phyloP scores from a whole-genome alignment of 352 stramenopile genomes.

The Phytophthora pistaciae region DNA sequence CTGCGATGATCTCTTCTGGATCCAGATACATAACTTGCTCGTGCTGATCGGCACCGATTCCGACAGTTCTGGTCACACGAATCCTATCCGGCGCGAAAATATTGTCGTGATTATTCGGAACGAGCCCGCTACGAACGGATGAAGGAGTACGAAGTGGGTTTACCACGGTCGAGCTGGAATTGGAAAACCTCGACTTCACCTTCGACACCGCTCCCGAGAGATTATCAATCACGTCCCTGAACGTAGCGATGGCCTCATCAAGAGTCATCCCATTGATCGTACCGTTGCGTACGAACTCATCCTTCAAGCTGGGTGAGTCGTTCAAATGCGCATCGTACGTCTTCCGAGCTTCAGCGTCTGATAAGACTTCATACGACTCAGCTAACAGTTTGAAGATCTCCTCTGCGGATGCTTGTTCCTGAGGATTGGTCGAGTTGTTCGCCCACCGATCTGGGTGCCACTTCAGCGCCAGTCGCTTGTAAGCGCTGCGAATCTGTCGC shows the following conservation, averaged over 20 bases:
- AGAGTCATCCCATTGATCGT: conserved; percentile 87
- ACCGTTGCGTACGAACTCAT: conserved; percentile 82
- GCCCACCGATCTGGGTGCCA: conserved; percentile 90
- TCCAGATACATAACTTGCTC: conserved; percentile 84
- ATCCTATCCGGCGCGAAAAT: conserved; percentile 79
- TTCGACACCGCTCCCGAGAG: conserved; percentile 63
- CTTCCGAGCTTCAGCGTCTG: conserved; percentile 64
- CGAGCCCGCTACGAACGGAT: conserved; percentile 48
- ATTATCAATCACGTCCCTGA: conserved; percentile 80
- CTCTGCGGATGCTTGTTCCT: conserved; percentile 76
- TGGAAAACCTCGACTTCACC: conserved; percentile 70
- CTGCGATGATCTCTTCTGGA: conserved; percentile 75
- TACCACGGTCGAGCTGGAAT: conserved; percentile 75
- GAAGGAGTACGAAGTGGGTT: conserved; percentile 51
- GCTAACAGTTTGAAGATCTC: conserved; percentile 87
- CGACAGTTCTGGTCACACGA: conserved; percentile 67
- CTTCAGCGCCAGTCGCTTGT: conserved; percentile 82
- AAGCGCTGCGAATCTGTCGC: conserved; percentile 75
- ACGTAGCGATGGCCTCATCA: conserved; percentile 85
- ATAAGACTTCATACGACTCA: conserved; percentile 86
- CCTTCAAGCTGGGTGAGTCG: conserved; percentile 55
- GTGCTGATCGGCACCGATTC: conserved; percentile 64
- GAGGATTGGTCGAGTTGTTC: conserved; percentile 43
- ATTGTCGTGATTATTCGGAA: conserved; percentile 88
- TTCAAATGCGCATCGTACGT: conserved; percentile 74